Base-by-base conservation (phyloP, 2,329 filamentous ascomycete genomes). In the Cercospora zeina region DNA sequence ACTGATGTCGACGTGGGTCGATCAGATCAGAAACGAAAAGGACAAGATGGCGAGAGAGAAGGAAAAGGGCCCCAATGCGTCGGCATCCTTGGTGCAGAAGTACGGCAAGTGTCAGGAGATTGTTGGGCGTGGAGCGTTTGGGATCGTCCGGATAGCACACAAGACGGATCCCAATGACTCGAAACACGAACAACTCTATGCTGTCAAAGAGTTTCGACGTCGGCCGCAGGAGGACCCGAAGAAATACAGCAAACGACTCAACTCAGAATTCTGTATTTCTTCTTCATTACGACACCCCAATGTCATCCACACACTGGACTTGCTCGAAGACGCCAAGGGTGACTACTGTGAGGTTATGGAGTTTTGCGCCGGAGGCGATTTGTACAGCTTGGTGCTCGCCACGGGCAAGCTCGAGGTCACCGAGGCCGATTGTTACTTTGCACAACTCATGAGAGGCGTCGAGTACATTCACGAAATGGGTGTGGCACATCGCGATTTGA, bases 401-500 rank as follows among this genome's bases (percentile, higher is more conserved):
- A 91, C 92, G 37, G 91, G 91, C 62, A 96, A 96, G 77, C 87
- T 99, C 19, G 93, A 95, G 75, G 91, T 96, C 31, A 82, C 87
- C 64, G 95, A 99, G 77, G 93, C 95, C 63, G 95, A 99, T 76
- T 99, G 95, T 78, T 96, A 95, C 77, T 99, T 99, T 83, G 96
- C 97, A 79, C 95, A 99, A 77, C 87, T 97, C 77, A 97, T 99
- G 93, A 90, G 95, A 61, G 95, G 95, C 65, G 95, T 99, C 57
- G 93, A 97, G 77, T 99, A 99, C 76, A 92, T 99, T 81, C 95
- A 99, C 78, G 93, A 97, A 75, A 99, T 97, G 95, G 95, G 95
- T 61, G 95, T 99, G 27, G 93, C 95, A 11, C 95, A 99, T 76
- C 90, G 95, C 65, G 95, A 99, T 72, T 80, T 99, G 50, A 99